Percentiles rank a stretch among this genome's conserved stretches.
phyloP scores from a whole-genome alignment of 495 filamentous ascomycete genomes.

The Aspergillus affinis region DNA sequence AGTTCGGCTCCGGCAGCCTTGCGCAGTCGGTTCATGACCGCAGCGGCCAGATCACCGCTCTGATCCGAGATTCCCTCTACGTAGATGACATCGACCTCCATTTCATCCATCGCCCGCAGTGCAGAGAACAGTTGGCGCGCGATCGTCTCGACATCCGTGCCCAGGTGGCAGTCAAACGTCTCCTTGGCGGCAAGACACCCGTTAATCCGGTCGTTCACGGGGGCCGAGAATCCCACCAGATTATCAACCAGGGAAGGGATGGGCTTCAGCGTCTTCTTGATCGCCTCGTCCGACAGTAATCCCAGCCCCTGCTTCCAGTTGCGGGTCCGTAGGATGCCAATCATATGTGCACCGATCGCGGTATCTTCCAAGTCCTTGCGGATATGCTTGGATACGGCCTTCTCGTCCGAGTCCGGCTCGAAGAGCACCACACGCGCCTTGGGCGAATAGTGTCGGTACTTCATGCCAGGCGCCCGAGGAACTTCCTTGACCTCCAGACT shows the following conservation, averaged over 20 bases:
- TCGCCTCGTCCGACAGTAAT: constrained; percentile 27
- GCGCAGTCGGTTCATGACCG: constrained; percentile 91
- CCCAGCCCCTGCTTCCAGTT: constrained; percentile 41
- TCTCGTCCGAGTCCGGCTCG: constrained; percentile 49
- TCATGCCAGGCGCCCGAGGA: constrained; percentile 94
- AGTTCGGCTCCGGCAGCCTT: constrained; percentile 71
- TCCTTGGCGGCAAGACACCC: constrained; percentile 29
- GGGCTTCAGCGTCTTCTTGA: constrained; percentile 24
- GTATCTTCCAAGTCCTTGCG: constrained; percentile 37
- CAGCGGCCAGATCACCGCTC: constrained; percentile 79
- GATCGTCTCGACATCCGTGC: constrained; percentile 65
- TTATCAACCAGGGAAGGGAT: constrained; percentile 30
- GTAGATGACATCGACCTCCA: constrained; percentile 78
- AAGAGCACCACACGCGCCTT: constrained; percentile 84
- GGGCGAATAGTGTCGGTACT: constrained; percentile 97
- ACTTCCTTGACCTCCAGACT: constrained; percentile 42
- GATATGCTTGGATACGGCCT: constrained; percentile 34
- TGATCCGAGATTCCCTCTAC: constrained; percentile 83
- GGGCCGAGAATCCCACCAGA: constrained; percentile 33
- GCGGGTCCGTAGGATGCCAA: constrained; percentile 49
- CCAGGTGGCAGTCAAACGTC: constrained; percentile 58
- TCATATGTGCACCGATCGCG: constrained; percentile 37
- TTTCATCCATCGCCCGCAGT: constrained; percentile 77
- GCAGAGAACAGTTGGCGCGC: constrained; percentile 86
- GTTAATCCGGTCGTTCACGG: constrained; percentile 28